Evolutionary conservation across 1,284 basidiomycete species (phyloP), one percentile per base, ranked within the genome.

Genomic region (Malassezia nana): DNA sequence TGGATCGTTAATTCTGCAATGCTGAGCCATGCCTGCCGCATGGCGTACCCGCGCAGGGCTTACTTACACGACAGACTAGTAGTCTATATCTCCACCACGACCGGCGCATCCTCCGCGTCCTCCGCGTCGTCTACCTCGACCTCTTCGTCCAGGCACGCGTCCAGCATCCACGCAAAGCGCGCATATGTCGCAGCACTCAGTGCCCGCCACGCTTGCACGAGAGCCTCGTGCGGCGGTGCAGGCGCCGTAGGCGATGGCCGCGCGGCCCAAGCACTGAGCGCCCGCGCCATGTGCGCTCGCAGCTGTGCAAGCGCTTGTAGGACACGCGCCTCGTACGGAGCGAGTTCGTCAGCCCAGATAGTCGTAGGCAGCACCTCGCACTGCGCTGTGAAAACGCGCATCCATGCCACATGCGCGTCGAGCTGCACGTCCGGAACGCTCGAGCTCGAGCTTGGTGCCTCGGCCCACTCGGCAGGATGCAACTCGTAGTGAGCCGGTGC

Each of bases 1-100:
- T 24, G 45, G 62, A 62, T 46, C 30, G 16, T 16, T 20, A 24
- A 55, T 63, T 63, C 62, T 63, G 62, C 62, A 63, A 63, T 63
- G 43, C 62, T 63, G 62, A 63, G 52, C 46, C 8, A 7, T 30
- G 29, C 31, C 25, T 8, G 42, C 42, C 13, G 9, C 35, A 18
- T 4, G 16, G 15, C 18, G 20, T n/a, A 13, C 26, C 12, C 20
- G 22, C 15, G 15, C 40, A 42, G 24, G 10, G 26, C 40, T 42
- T 25, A 42, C 31, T 9, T n/a, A 32, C 31, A 32, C 35, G 35
- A 13, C 31, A 33, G 31, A 15, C 15, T 33, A n/a, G 39, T 13
- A 22, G 20, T 25, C 28, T 50, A 33, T 13, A 32, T 15, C 13
- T 39, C 35, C 16, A 56, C 54, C 7, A 51, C 7, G n/a, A 56